Conservation (phyloP, 1,284 basidiomycete genomes). For the Coriolopsis trogii region DNA sequence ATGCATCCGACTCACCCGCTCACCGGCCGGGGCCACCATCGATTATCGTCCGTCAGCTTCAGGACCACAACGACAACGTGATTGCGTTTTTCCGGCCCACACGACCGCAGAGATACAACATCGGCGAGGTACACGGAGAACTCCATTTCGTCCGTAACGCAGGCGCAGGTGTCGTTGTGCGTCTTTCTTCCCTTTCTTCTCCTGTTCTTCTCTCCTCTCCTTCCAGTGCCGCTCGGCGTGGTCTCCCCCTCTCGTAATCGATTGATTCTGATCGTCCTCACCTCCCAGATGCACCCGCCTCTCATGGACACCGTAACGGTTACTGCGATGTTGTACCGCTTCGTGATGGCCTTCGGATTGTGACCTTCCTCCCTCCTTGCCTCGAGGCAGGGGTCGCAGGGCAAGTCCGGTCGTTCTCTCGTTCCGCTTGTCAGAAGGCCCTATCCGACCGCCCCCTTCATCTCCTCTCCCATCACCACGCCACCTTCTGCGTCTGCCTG, state of each 20-base stretch:
- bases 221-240: not conserved
- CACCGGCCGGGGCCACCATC: slow-evolving; percentile 13
- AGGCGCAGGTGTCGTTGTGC: slow-evolving; percentile 79
- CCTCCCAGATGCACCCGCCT: slow-evolving; percentile 79
- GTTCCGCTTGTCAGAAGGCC: slow-evolving; percentile 4
- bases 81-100: slow-evolving; percentile 80
- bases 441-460: not conserved
- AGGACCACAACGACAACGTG: slow-evolving; percentile 66
- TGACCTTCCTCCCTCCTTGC: slow-evolving; percentile 39
- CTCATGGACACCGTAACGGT: slow-evolving; percentile 86
- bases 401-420: slow-evolving; percentile 7
- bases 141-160: slow-evolving; percentile 77
- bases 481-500: slow-evolving; percentile 1
- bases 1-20: slow-evolving; percentile 11
- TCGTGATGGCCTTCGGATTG: slow-evolving; percentile 68
- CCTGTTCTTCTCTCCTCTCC: not conserved
- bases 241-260: slow-evolving; percentile 22
- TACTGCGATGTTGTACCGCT: slow-evolving; percentile 81
- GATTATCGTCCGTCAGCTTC: slow-evolving; percentile 55
- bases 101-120: slow-evolving; percentile 73
- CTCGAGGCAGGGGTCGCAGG: slow-evolving; percentile 23
- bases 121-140: slow-evolving; percentile 83
- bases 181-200: slow-evolving; percentile 30
- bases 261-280: slow-evolving; percentile 24
- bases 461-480: slow-evolving; percentile 2